Conservation (phyloP, 2,329 filamentous ascomycete genomes). For the Beauveria varroae region DNA sequence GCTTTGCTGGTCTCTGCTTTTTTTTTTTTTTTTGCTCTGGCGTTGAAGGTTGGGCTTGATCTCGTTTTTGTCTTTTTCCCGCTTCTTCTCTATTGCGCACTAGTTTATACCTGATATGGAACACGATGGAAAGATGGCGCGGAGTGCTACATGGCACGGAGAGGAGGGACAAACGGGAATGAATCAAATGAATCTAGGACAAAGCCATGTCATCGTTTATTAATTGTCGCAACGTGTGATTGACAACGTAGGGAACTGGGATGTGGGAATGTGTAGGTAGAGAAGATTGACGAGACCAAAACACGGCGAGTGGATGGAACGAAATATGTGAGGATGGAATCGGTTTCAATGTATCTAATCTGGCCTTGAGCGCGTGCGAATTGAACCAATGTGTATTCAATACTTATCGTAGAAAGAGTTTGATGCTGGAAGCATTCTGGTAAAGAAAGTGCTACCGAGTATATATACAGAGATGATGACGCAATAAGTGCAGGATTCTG, state of each 20-base stretch:
- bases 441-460: background rate
- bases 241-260: background rate
- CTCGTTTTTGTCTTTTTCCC: conserved; percentile 3
- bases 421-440: background rate
- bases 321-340: background rate
- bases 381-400: background rate
- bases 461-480: background rate
- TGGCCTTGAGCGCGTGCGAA: background rate
- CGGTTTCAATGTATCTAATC: background rate
- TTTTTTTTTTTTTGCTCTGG: background rate
- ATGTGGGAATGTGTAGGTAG: background rate
- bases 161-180: background rate
- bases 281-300: background rate
- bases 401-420: conserved; percentile 1
- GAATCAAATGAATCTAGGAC: background rate
- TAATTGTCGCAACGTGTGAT: background rate
- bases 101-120: conserved; percentile 5
- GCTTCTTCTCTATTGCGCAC: background rate
- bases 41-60: background rate
- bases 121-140: background rate
- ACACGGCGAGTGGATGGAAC: too few relatives aligned
- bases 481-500: background rate
- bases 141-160: background rate
- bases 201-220: background rate
- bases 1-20: background rate